These are phyloP conservation scores for Mycena capillaripes DNA, from an alignment of 768 basidiomycete genomes.

Conservation along the genomic window DNA sequence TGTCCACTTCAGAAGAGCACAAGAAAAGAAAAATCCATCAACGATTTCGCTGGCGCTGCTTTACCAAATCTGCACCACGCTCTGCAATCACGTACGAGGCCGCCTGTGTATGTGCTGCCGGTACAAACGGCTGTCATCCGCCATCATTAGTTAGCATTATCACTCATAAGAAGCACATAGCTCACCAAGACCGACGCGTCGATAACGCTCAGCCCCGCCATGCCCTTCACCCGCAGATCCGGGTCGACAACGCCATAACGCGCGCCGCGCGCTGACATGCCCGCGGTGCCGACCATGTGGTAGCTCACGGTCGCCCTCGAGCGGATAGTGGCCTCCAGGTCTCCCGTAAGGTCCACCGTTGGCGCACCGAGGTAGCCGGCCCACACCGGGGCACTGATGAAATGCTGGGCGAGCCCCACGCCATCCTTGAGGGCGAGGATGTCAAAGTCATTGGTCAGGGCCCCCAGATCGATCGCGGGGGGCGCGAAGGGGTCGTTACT, in stretches of 20 bases:
- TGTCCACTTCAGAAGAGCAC: too few relatives aligned
- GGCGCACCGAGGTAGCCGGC: background rate
- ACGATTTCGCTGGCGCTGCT: too few relatives aligned
- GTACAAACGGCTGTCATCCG: background rate
- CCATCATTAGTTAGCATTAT: background rate
- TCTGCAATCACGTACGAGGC: background rate
- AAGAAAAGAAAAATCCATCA: too few relatives aligned
- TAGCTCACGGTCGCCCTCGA: background rate
- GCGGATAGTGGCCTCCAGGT: background rate
- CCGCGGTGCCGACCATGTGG: background rate
- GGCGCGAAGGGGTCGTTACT: background rate
- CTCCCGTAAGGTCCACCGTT: background rate
- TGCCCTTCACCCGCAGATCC: background rate
- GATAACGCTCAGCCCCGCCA: background rate
- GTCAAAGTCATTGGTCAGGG: background rate
- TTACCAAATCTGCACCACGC: background rate
- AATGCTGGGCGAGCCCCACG: background rate
- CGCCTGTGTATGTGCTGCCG: background rate
- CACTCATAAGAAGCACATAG: too few relatives aligned
- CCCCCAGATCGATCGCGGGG: background rate
- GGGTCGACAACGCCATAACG: constrained; percentile 1
- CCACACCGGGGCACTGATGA: background rate
- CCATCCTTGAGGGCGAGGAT: background rate
- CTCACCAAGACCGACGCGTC: background rate
- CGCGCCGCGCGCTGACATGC: background rate